Evolutionary conservation across 2,329 filamentous ascomycete species (phyloP), one percentile per base, ranked within the genome.

Genomic region (Colletotrichum cuscutae): DNA sequence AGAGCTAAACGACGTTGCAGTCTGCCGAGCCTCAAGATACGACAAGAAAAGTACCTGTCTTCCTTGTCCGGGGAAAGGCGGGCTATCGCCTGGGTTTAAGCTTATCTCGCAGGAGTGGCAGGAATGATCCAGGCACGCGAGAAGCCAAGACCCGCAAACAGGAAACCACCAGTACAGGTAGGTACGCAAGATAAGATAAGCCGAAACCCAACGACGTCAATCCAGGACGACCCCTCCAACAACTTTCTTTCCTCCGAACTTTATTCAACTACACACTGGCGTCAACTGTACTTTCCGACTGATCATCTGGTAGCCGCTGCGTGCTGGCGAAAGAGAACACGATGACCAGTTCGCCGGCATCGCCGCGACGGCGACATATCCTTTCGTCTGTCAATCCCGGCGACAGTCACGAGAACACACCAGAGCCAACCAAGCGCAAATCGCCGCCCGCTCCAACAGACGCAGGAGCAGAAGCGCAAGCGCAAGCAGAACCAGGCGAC

Each of bases 371-470:
- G 77, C 84, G 85, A n/a, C 85, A 85, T 57, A 86, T 88, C 24
- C 80, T 88, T 22, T 85, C 84, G 7, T 88, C 86, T 7, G 85
- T 87, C 76, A 87, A 87, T 73, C 83, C 80, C 6, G 79, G 81
- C 5, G 65, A 69, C 9, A 13, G 59, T 63, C 15, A 30, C 67
- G 67, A 65, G 15, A 32, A 56, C 19, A 57, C 59, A 28, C n/a
- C 58, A 24, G 35, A 35, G 37, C 24, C 22, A 30, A 57, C 54
- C 32, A 61, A 64, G 64, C 54, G 53, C 65, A 78, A 73, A 60
- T 77, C 42, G 19, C n/a, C 57, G 22, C 28, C 53, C 19, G 49
- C 24, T 54, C 58, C 46, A 15, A 49, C 42, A 56, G 60, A 52
- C 61, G 54, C 61, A 58, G 30, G 2, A 68, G 37, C 30, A 60